Evolutionary conservation across 257 asterid species (phyloP).

Genomic region (Solanum tarijense): DNA sequence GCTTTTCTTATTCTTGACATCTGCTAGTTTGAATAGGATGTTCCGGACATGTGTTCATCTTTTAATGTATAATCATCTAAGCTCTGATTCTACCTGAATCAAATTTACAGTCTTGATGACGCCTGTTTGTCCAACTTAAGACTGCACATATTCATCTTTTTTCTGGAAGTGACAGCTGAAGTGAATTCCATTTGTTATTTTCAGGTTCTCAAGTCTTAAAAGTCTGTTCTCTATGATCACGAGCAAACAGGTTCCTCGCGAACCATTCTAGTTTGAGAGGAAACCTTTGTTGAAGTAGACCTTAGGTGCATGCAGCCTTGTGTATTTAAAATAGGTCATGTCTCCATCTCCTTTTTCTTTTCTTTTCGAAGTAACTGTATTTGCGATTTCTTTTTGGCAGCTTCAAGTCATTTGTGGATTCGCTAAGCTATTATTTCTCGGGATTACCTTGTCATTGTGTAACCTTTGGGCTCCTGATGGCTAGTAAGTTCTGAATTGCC

Average conservation of each 20-base stretch:
- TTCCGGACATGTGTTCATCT: neutral
- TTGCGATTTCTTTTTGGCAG: neutral
- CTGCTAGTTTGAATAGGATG: neutral
- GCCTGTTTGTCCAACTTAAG: neutral
- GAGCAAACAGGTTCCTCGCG: neutral
- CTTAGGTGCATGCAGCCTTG: neutral
- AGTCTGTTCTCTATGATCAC: neutral
- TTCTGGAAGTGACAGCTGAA: neutral
- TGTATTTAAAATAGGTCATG: neutral
- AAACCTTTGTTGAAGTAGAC: neutral
- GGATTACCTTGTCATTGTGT: neutral
- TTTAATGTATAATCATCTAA: neutral
- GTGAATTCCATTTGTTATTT: neutral
- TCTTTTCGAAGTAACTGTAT: neutral
- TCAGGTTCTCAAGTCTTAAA: neutral
- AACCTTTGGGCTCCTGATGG: neutral
- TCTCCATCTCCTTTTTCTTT: neutral
- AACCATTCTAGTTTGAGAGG: neutral
- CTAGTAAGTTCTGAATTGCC: neutral
- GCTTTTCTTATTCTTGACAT: neutral
- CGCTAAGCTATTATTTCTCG: neutral
- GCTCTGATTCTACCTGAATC: neutral
- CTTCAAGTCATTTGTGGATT: neutral
- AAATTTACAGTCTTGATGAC: neutral
- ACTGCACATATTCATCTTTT: neutral